Conservation (phyloP, 108 stramenopile species). For the Craspedostauros australis region DNA sequence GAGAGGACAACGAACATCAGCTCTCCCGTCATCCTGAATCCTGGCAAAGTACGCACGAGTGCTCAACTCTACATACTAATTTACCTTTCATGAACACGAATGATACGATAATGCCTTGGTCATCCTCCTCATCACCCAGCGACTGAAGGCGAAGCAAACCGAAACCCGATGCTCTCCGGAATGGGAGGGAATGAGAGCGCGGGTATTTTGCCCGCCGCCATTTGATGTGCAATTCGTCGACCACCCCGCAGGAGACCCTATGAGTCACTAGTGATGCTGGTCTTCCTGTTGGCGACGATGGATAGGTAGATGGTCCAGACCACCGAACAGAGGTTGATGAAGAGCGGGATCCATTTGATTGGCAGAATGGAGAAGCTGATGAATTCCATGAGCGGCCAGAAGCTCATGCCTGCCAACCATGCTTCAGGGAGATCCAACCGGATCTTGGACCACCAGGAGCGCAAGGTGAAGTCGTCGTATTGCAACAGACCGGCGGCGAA, state of each 20-base stretch:
- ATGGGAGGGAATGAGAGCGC: too few species aligned
- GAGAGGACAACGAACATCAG: too few species aligned
- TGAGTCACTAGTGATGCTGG: background rate
- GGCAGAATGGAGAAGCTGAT: conserved; percentile 66
- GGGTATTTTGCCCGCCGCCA: too few species aligned
- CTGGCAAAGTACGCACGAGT: too few species aligned
- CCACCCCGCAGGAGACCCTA: background rate
- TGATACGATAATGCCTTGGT: too few species aligned
- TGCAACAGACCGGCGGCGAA: conserved; percentile 67
- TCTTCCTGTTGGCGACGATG: conserved; percentile 62
- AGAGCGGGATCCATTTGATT: conserved; percentile 69
- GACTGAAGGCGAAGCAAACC: too few species aligned
- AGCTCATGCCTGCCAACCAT: conserved; percentile 66
- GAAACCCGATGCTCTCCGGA: too few species aligned
- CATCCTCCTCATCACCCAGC: too few species aligned
- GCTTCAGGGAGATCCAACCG: conserved; percentile 64
- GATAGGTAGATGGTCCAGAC: conserved; percentile 88
- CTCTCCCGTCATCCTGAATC: too few species aligned
- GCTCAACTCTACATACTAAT: too few species aligned
- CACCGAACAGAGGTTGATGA: conserved; percentile 69
- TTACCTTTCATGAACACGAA: too few species aligned
- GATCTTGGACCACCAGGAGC: conserved; percentile 61
- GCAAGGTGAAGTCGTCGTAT: conserved; percentile 44
- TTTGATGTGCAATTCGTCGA: background rate
- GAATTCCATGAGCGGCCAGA: conserved; percentile 88